phyloP scores from a whole-genome alignment of 2,329 filamentous ascomycete genomes.

The Aspergillus versicolor region DNA sequence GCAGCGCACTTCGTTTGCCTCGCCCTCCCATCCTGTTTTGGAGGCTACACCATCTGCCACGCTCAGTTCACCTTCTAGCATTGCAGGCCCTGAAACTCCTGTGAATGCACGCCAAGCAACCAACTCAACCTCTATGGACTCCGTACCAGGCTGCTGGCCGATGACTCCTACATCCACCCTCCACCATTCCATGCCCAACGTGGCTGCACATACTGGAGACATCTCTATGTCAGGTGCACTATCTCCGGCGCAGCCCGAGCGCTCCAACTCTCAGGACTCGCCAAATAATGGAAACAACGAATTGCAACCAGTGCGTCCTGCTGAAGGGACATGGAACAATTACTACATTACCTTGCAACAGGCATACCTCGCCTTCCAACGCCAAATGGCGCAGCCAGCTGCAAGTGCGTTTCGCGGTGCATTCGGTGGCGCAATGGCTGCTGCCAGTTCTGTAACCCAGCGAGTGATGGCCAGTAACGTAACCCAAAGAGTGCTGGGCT shows the following conservation, averaged over 20 bases:
- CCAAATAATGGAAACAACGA: background rate
- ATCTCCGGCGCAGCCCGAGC: background rate
- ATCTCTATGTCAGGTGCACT: conserved; percentile 12
- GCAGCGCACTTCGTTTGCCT: background rate
- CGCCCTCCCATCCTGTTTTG: background rate
- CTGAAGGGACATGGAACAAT: background rate
- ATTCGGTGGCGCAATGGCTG: conserved; percentile 15
- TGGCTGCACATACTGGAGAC: background rate
- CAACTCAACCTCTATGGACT: background rate
- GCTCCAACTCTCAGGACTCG: background rate
- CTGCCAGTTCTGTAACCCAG: conserved; percentile 11
- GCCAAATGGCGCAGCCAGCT: conserved; percentile 4
- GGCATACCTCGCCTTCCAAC: background rate
- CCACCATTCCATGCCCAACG: background rate
- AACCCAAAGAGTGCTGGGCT: conserved; percentile 9
- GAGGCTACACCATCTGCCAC: background rate
- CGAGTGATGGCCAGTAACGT: conserved; percentile 9
- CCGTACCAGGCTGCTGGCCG: conserved; percentile 9
- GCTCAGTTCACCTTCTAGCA: background rate
- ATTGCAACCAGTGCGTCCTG: background rate
- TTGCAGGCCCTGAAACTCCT: background rate
- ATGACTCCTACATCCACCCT: background rate
- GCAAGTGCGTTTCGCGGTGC: conserved; percentile 17
- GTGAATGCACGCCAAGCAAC: background rate
- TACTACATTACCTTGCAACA: conserved; percentile 6